Evolutionary conservation across 768 basidiomycete species (phyloP), one percentile per base, ranked within the genome.

Genomic region (Boletus subcaerulescens): DNA sequence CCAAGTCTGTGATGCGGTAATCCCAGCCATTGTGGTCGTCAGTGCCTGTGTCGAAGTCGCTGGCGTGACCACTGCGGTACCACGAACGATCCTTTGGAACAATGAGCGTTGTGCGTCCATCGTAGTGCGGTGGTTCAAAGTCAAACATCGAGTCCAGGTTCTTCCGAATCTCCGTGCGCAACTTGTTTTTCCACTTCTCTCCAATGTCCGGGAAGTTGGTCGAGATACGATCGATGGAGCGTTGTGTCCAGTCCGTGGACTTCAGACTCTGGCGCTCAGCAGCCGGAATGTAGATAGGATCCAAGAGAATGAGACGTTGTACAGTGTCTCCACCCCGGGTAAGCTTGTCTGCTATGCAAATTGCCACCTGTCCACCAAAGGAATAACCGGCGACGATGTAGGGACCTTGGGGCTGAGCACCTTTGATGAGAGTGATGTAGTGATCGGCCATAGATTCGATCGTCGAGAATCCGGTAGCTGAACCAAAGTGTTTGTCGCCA

Each of bases 21-120:
- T 68, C 64, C 68, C 68, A 69, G 15, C 68, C 68, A 9, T 70
- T 69, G 61, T 65, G 68, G 42, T 69, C 68, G 36, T 69, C 68
- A 9, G 56, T 20, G 24, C 68, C 68, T 4, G 68, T 70, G 31
- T 69, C 69, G 45, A 66, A 66, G 52, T 66, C 65, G 31, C 62
- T 67, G 17, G 65, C 62, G 15, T 61, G 41, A 3, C 67, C 67
- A 31, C 64, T 68, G 36, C 68, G 64, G 57, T 68, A 69, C 68
- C 68, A 69, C 29, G 64, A 69, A 26, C 68, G 69, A 26, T 70
- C 68, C 22, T 67, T 70, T 13, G 68, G 68, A 41, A 70, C 66
- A 9, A 70, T 38, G 36, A 69, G 60, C 10, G 60, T 69, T 11
- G 68, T 44, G 22, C 52, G 60, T 6, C 65, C 64, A 3, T 58